Percentiles rank a stretch among this genome's conserved stretches.
phyloP scores from a whole-genome alignment of 371 early-diverging fungal genomes.

The Rhizoclosmatium hyalinum region DNA sequence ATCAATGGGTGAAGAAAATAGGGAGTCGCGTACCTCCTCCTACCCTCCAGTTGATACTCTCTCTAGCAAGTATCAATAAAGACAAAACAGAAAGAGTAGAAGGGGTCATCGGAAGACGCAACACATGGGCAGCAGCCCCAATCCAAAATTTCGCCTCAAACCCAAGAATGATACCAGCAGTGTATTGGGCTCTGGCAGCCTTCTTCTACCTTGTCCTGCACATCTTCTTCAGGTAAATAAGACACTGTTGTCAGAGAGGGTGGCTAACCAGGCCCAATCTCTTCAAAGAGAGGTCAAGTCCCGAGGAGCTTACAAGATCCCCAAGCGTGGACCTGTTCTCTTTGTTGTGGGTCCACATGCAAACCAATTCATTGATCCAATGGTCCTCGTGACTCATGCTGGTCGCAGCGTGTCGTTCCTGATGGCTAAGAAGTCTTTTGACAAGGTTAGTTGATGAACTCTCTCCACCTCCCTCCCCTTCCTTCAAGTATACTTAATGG shows the following conservation, averaged over 20 bases:
- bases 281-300: conserved; percentile 90
- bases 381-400: conserved; percentile 76
- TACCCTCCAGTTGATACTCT: no score
- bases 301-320: conserved; percentile 86
- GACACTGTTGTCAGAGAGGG: not conserved
- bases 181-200: conserved; percentile 4
- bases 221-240: conserved; percentile 19
- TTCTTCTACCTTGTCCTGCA: conserved; percentile 17
- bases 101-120: no score
- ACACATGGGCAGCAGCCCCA: not conserved
- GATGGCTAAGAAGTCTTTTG: conserved; percentile 67
- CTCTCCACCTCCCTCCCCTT: not conserved
- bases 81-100: no score
- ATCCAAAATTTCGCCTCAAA: not conserved
- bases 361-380: conserved; percentile 96
- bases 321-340: conserved; percentile 83
- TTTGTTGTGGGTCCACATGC: conserved; percentile 96
- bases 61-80: no score
- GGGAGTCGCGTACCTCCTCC: no score
- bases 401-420: conserved; percentile 83
- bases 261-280: conserved; percentile 46
- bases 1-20: no score
- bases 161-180: not conserved
- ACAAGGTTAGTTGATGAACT: conserved; percentile 58
- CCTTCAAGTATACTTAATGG: not conserved